Evolutionary conservation across 345 rosid genomes (phyloP).

Genomic region (Pistacia atlantica): DNA sequence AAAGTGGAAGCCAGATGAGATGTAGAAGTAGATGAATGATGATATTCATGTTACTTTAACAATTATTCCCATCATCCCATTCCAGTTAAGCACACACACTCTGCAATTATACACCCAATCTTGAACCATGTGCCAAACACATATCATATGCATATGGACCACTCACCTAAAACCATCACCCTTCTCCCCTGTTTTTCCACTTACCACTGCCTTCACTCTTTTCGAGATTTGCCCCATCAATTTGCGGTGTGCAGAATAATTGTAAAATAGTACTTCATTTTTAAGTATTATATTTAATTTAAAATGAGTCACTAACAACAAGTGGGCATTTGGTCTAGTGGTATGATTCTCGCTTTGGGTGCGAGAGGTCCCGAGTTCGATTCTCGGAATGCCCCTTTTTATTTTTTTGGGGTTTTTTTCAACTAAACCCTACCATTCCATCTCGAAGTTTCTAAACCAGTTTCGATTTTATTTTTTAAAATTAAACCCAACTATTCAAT

Average conservation of each 20-base stretch:
- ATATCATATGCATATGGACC: background rate
- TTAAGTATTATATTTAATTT: too few relatives aligned
- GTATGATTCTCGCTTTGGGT: conserved; percentile 94
- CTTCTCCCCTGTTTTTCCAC: background rate
- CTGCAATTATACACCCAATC: conserved; percentile 15
- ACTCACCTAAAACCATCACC: background rate
- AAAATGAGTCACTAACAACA: too few relatives aligned
- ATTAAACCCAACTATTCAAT: too few relatives aligned
- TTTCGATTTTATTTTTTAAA: background rate
- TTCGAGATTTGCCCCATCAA: background rate
- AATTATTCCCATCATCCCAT: conserved; percentile 9
- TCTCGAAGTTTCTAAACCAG: background rate
- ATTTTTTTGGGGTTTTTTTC: too few relatives aligned
- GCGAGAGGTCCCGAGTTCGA: conserved; percentile 70
- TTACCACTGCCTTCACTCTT: background rate
- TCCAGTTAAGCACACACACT: conserved; percentile 3
- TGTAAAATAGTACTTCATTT: too few relatives aligned
- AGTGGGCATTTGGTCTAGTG: conserved; percentile 83
- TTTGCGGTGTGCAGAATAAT: too few relatives aligned
- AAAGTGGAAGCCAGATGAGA: background rate
- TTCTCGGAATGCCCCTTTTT: conserved; percentile 25
- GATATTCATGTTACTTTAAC: background rate
- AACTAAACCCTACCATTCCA: too few relatives aligned
- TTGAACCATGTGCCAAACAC: conserved; percentile 19
- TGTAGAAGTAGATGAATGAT: background rate